Evolutionary conservation across 768 basidiomycete genomes (phyloP).

Genomic region (Erythrobasidium yunnanense): DNA sequence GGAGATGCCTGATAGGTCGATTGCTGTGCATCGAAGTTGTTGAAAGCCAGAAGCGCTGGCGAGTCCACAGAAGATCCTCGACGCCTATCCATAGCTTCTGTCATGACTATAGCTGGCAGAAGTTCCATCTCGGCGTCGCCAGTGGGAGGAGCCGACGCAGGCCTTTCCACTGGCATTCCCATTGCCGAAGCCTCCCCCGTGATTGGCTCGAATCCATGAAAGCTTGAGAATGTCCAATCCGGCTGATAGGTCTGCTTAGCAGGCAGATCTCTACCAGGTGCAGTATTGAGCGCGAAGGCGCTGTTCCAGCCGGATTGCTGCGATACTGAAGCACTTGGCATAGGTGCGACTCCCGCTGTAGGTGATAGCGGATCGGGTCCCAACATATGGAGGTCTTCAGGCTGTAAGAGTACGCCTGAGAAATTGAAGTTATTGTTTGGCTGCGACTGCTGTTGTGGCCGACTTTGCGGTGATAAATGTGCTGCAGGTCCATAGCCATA

Average conservation of each 20-base stretch:
- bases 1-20: background rate
- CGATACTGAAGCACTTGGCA: background rate
- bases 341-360: background rate
- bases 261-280: background rate
- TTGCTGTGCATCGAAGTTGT: background rate
- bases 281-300: slow-evolving; percentile 10
- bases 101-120: background rate
- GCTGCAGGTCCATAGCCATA: no score
- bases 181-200: background rate
- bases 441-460: background rate
- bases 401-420: slow-evolving; percentile 11
- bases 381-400: slow-evolving; percentile 19
- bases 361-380: slow-evolving; percentile 20
- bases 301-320: slow-evolving; percentile 13
- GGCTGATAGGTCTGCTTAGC: background rate
- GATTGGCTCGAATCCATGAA: slow-evolving; percentile 19
- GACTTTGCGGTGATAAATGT: background rate
- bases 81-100: slow-evolving; percentile 1
- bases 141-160: slow-evolving; percentile 6
- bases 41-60: slow-evolving; percentile 4
- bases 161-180: background rate
- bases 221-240: slow-evolving; percentile 11
- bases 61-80: slow-evolving; percentile 21
- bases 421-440: slow-evolving; percentile 17
- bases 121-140: background rate